Evolutionary conservation across 2,329 filamentous ascomycete genomes (phyloP).

Genomic region (Penicillium sp.): DNA sequence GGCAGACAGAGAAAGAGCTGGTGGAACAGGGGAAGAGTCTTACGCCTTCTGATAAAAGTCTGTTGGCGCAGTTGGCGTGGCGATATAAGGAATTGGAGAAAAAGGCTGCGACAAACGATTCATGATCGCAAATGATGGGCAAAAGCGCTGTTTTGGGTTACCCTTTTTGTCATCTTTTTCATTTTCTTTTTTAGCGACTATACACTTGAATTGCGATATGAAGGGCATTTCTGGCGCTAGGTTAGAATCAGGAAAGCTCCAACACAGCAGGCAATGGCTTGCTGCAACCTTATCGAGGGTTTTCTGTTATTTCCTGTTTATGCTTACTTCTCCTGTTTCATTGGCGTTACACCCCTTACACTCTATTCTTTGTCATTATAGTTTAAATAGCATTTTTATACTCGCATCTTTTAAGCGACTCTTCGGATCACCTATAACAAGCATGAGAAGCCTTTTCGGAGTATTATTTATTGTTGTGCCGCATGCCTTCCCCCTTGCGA

Average conservation of each 20-base stretch:
- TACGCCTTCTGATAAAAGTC: conserved; percentile 31
- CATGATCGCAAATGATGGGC: conserved; percentile 2
- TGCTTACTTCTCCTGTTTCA: not conserved
- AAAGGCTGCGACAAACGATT: conserved; percentile 27
- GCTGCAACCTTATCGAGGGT: not conserved
- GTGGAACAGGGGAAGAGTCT: conserved; percentile 32
- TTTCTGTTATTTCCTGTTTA: not conserved
- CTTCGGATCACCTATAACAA: not conserved
- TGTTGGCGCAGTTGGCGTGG: conserved; percentile 37
- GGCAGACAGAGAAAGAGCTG: conserved; percentile 35
- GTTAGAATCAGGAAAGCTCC: conserved; percentile 21
- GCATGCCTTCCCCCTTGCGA: not conserved
- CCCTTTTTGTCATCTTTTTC: not conserved
- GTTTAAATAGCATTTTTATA: not conserved
- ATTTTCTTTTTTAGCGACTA: not conserved
- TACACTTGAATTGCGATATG: conserved; percentile 5
- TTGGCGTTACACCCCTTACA: not conserved
- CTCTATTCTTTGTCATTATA: not conserved
- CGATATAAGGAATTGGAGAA: conserved; percentile 35
- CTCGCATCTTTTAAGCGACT: not conserved
- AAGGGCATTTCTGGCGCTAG: conserved; percentile 29
- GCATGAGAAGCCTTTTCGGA: not conserved
- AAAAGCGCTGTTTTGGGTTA: conserved; percentile 7
- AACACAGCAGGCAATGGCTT: not conserved
- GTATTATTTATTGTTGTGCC: not conserved